These are phyloP conservation scores for Diaporthe longicolla DNA, from an alignment of 2,329 filamentous ascomycete genomes.

Conservation along the genomic window DNA sequence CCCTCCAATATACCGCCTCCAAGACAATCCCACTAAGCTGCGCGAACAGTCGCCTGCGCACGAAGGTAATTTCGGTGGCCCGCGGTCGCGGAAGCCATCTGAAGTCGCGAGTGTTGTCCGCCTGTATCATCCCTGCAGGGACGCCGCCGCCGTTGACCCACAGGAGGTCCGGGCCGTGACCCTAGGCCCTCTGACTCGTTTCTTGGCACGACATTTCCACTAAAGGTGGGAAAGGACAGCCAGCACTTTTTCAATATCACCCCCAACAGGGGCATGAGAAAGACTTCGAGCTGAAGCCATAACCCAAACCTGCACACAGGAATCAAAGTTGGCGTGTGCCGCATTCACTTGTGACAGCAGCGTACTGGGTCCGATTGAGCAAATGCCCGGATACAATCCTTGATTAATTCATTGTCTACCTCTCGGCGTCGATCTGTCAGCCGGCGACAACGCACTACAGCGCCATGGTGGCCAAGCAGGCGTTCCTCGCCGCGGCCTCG, in stretches of 20 bases:
- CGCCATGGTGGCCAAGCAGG: slow-evolving; percentile 2
- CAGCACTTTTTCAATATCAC: not conserved
- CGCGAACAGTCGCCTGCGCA: too few relatives aligned
- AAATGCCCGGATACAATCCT: not conserved
- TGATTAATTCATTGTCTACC: not conserved
- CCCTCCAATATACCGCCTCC: too few relatives aligned
- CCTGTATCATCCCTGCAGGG: not conserved
- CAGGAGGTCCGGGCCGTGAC: not conserved
- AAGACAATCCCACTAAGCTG: too few relatives aligned
- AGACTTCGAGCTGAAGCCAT: not conserved
- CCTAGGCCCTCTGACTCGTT: not conserved
- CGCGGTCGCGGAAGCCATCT: too few relatives aligned
- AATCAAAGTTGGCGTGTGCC: not conserved
- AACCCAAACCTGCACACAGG: not conserved
- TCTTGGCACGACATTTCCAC: not conserved
- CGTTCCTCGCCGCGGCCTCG: not conserved
- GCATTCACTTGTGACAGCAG: not conserved
- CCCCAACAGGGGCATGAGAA: not conserved
- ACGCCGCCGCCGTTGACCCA: not conserved
- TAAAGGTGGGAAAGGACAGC: not conserved
- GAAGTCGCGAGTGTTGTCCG: too few relatives aligned
- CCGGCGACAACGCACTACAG: not conserved
- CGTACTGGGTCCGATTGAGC: not conserved
- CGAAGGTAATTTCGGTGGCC: too few relatives aligned
- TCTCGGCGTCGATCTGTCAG: not conserved